A percentile compares a stretch with the other conserved stretches of the same genome.
phyloP scores from a whole-genome alignment of 2,329 filamentous ascomycete genomes.

The Colletotrichum falcatum region DNA sequence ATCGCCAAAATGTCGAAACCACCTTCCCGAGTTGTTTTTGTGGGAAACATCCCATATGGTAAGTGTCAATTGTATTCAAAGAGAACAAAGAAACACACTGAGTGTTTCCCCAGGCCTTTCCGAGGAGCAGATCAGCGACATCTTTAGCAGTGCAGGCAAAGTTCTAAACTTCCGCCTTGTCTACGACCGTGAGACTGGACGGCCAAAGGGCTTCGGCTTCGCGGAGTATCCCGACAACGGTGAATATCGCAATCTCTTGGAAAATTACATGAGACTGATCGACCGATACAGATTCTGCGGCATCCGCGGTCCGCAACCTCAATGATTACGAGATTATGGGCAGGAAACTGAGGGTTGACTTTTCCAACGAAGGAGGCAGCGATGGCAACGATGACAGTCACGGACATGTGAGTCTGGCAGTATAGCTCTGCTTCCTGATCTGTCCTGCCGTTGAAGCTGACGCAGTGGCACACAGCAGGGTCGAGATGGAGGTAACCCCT shows the following conservation, averaged over 20 bases:
- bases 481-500: slow-evolving; percentile 34
- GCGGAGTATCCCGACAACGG: slow-evolving; percentile 95
- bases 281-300: slow-evolving; percentile 73
- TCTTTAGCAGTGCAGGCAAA: slow-evolving; percentile 89
- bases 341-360: slow-evolving; percentile 93
- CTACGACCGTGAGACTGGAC: slow-evolving; percentile 93
- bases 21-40: slow-evolving; percentile 83
- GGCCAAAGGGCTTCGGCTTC: slow-evolving; percentile 96
- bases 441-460: background rate
- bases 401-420: slow-evolving; percentile 27
- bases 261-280: background rate
- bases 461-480: slow-evolving; percentile 16
- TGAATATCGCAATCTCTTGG: slow-evolving; percentile 43
- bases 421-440: too few relatives aligned
- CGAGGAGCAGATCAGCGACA: slow-evolving; percentile 95
- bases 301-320: slow-evolving; percentile 92
- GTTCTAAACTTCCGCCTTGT: slow-evolving; percentile 94
- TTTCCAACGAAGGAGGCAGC: slow-evolving; percentile 89
- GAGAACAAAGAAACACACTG: background rate
- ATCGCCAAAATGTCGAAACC: slow-evolving; percentile 75
- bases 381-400: slow-evolving; percentile 69
- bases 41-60: slow-evolving; percentile 89
- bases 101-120: slow-evolving; percentile 78
- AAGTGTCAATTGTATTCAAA: slow-evolving; percentile 42
- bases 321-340: slow-evolving; percentile 97